phyloP scores from a whole-genome alignment of 2,329 filamentous ascomycete species.

The Nothophaeocryptopus gaeumannii region DNA sequence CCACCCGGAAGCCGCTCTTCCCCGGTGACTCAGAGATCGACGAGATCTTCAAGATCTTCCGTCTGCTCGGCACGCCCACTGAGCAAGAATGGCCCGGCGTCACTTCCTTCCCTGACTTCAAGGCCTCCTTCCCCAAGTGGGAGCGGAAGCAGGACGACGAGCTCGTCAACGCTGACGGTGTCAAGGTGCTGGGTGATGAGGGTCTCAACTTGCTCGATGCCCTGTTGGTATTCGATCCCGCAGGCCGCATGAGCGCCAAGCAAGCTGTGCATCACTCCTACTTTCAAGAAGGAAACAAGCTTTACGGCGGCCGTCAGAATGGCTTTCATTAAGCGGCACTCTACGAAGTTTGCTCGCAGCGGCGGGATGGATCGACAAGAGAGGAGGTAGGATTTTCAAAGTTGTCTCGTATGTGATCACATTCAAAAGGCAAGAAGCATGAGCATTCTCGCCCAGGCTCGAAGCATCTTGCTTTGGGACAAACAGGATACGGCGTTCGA shows the following conservation, averaged over 20 bases:
- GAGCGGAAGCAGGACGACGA: conserved; percentile 63
- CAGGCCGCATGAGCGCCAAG: conserved; percentile 83
- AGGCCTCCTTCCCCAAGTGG: conserved; percentile 90
- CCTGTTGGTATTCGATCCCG: conserved; percentile 83
- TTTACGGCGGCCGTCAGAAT: not conserved
- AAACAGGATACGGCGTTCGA: too few species aligned
- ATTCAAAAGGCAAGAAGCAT: too few species aligned
- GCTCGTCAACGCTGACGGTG: conserved; percentile 61
- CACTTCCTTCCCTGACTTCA: conserved; percentile 93
- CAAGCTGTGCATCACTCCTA: conserved; percentile 81
- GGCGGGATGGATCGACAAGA: too few species aligned
- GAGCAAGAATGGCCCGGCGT: conserved; percentile 85
- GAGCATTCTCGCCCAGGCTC: too few species aligned
- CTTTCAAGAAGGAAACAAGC: conserved; percentile 48
- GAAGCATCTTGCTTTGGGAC: too few species aligned
- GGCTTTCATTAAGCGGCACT: too few species aligned
- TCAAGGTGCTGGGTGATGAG: conserved; percentile 60
- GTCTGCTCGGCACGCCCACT: conserved; percentile 73
- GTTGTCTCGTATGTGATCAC: too few species aligned
- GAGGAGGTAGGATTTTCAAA: too few species aligned
- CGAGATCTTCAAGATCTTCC: conserved; percentile 93
- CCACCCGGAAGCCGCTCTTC: conserved; percentile 87
- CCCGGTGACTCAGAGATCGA: conserved; percentile 91
- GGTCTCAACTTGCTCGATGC: conserved; percentile 66
- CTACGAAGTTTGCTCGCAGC: too few species aligned